phyloP scores from a whole-genome alignment of 169 alveolate species.

The Blepharisma undulans region DNA sequence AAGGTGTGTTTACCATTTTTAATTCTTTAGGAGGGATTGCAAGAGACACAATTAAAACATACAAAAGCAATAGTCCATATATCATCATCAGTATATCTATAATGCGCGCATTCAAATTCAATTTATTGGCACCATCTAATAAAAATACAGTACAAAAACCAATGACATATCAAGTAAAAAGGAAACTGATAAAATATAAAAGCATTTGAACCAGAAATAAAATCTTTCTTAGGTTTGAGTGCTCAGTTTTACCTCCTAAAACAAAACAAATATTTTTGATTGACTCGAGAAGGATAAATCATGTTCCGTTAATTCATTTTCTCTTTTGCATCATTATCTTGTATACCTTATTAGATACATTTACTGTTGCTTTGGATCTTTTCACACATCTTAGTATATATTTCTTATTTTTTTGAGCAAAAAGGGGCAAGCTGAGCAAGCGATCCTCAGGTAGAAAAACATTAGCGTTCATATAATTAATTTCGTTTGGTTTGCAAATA shows the following conservation, averaged over 20 bases:
- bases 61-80: not conserved
- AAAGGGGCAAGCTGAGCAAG: slow-evolving; percentile 21
- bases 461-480: slow-evolving; percentile 35
- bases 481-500: not conserved
- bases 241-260: not conserved
- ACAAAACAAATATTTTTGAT: not conserved
- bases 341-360: slow-evolving; percentile 27
- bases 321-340: slow-evolving; percentile 31
- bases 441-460: slow-evolving; percentile 48
- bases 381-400: slow-evolving; percentile 26
- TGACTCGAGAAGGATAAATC: slow-evolving; percentile 33
- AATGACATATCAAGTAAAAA: slow-evolving; percentile 40
- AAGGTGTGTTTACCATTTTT: not conserved
- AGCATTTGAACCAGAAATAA: not conserved
- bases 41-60: not conserved
- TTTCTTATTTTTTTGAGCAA: not conserved
- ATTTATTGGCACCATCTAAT: not conserved
- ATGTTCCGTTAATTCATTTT: slow-evolving; percentile 47
- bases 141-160: slow-evolving; percentile 32
- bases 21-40: not conserved
- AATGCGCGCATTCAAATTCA: not conserved
- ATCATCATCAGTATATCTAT: not conserved
- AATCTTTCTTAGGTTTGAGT: slow-evolving; percentile 34
- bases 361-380: slow-evolving; percentile 31
- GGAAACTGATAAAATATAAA: slow-evolving; percentile 22